phyloP scores from a whole-genome alignment of 345 rosid species.

The Anastatica hierochuntica region DNA sequence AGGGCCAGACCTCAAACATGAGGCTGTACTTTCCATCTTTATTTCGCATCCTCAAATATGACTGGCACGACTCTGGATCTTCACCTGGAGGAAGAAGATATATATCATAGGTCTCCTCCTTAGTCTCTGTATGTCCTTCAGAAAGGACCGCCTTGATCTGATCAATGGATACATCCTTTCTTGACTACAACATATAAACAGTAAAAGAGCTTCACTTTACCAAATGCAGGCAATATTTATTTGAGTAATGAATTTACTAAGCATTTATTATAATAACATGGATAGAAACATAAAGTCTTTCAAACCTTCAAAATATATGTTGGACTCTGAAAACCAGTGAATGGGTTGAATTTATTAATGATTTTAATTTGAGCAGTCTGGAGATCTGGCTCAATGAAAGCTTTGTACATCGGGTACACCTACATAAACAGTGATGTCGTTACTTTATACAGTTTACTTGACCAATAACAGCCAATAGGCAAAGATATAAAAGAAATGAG shows the following conservation, averaged over 20 bases:
- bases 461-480: not conserved
- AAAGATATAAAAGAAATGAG: not conserved
- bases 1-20: conserved; percentile 88
- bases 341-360: conserved; percentile 89
- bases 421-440: conserved; percentile 25
- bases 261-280: not conserved
- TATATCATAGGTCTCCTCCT: conserved; percentile 89
- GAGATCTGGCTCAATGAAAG: conserved; percentile 98
- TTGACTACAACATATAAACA: conserved; percentile 53
- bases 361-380: conserved; percentile 93
- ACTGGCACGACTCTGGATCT: conserved; percentile 94
- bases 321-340: conserved; percentile 91
- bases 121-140: conserved; percentile 58
- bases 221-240: not conserved
- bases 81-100: conserved; percentile 99
- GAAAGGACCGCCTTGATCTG: conserved; percentile 58
- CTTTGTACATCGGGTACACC: conserved; percentile 99
- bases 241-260: not conserved
- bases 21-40: conserved; percentile 98
- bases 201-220: not conserved
- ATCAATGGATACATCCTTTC: conserved; percentile 51
- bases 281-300: not conserved
- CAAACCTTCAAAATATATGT: conserved; percentile 93
- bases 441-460: not conserved
- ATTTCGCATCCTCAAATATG: conserved; percentile 95